Conservation (phyloP, 768 basidiomycete species). For the Mycena maculata region DNA sequence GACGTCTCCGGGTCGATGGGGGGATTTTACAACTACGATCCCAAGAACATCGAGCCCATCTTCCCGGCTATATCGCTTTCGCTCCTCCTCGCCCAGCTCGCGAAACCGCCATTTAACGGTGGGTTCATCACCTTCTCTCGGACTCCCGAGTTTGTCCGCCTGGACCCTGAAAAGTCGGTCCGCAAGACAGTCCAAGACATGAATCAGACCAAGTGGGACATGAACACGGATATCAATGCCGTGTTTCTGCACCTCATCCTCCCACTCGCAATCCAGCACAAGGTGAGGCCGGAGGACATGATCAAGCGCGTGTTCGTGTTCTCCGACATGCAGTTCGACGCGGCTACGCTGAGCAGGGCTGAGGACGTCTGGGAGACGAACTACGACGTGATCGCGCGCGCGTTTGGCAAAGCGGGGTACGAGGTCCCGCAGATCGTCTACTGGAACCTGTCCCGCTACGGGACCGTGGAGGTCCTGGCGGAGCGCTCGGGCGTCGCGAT, state of each 20-base stretch:
- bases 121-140: constrained; percentile 77
- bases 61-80: constrained; percentile 73
- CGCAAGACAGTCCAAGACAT: constrained; percentile 53
- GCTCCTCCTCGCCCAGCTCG: constrained; percentile 70
- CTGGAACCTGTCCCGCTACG: constrained; percentile 65
- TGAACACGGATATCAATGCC: constrained; percentile 72
- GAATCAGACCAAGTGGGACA: constrained; percentile 53
- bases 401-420: constrained; percentile 72
- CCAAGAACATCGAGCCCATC: constrained; percentile 56
- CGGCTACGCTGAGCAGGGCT: background rate
- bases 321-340: constrained; percentile 84
- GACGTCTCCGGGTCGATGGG: constrained; percentile 86
- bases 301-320: constrained; percentile 82
- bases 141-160: constrained; percentile 58
- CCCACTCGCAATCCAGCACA: constrained; percentile 65
- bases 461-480: constrained; percentile 60
- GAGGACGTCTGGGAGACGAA: constrained; percentile 66
- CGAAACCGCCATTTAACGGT: constrained; percentile 72
- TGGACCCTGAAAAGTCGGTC: constrained; percentile 59
- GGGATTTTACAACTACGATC: background rate
- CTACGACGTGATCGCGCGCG: constrained; percentile 65
- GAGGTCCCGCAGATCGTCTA: constrained; percentile 79
- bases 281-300: constrained; percentile 76
- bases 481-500: constrained; percentile 73
- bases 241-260: constrained; percentile 74